Percentiles rank a stretch among this genome's conserved stretches.
Conservation (phyloP, 148 eudicot species). For the Gaultheria prostrata region DNA sequence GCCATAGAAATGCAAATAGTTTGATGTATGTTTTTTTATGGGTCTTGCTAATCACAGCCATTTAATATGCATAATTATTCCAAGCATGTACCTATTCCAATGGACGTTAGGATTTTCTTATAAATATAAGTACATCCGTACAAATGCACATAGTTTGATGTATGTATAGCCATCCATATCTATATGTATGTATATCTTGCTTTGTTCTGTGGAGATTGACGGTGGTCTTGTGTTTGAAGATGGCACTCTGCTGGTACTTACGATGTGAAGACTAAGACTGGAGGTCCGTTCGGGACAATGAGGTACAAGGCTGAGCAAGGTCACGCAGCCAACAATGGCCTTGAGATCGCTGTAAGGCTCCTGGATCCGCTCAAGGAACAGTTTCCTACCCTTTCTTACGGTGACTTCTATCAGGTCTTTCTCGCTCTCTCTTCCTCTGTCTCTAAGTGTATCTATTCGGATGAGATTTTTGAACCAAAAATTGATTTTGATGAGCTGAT, state of each 20-base stretch:
- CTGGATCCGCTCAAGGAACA: slow-evolving; percentile 70
- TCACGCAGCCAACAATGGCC: slow-evolving; percentile 68
- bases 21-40: too few relatives aligned
- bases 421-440: neutral
- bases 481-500: neutral
- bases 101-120: too few relatives aligned
- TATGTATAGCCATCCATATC: neutral
- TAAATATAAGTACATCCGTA: too few relatives aligned
- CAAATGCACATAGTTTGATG: neutral
- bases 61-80: too few relatives aligned
- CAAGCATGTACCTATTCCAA: too few relatives aligned
- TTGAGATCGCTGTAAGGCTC: slow-evolving; percentile 64
- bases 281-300: slow-evolving; percentile 93
- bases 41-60: too few relatives aligned
- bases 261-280: slow-evolving; percentile 58
- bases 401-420: slow-evolving; percentile 66
- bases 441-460: neutral
- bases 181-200: neutral
- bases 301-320: slow-evolving; percentile 54
- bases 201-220: neutral
- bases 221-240: slow-evolving; percentile 28
- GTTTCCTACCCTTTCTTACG: slow-evolving; percentile 58
- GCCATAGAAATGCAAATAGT: neutral
- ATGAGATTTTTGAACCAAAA: neutral
- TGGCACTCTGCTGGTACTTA: slow-evolving; percentile 97